Base-by-base conservation (phyloP, 2,329 filamentous ascomycete species). In the Fusarium musae region DNA sequence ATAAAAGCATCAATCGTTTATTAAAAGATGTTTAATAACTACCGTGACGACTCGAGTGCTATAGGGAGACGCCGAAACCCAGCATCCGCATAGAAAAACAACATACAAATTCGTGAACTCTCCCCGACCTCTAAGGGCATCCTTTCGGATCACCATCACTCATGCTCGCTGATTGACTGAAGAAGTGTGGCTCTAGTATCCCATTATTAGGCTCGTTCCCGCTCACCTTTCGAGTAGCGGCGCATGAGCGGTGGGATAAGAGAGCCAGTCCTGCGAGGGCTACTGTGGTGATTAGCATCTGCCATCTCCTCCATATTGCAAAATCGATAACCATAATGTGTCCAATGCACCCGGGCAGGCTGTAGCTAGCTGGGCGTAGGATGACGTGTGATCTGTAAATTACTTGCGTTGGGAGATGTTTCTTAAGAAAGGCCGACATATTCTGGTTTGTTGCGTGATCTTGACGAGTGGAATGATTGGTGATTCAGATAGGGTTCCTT, bases 301-400 rank as follows among this genome's bases (percentile, higher is more conserved):
- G 78, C 73, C 74, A 74, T 71, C 79, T 76, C 78, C 79, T 78
- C 78, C 82, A 84, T 86, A 87, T 86, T 84, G 85, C 86, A 88
- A 88, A 87, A 88, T 84, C 82, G 84, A 84, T 89, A 89, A 89
- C 81, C 85, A 88, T 89, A 82, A 88, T 86, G 84, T 89, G 86
- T 89, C 87, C 87, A 89, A 89, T 85, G 83, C 85, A 84, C 86
- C 84, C 83, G 79, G 73, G 70, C 81, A 84, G 83, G 84, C 83
- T 81, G 83, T 85, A 85, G 82, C 84, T 81, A 81, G 81, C 80
- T 80, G 80, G 83, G 85, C 81, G 84, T 89, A 89, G 87, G 86
- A 89, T 89, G 86, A 87, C 82, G 82, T 82, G 84, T 86, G 85
- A 88, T 85, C 80, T 83, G 81, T 86, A 86, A 86, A 86, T 86